Conservation (phyloP, 1,284 basidiomycete species). For the Kwoniella shivajii region DNA sequence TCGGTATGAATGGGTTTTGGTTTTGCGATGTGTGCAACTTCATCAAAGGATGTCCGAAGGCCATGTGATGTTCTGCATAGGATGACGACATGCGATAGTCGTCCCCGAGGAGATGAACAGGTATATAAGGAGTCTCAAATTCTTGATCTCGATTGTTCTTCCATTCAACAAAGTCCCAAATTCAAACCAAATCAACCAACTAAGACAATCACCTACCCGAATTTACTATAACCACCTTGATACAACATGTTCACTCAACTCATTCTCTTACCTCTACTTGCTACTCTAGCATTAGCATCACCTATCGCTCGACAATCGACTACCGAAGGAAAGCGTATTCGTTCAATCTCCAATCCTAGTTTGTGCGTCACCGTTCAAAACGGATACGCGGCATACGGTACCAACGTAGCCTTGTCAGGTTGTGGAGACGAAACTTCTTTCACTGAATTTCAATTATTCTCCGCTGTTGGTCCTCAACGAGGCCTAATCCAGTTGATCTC, state of each 20-base stretch:
- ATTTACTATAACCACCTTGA: neutral
- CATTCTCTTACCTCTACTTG: neutral
- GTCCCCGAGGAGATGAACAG: neutral
- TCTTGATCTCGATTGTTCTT: neutral
- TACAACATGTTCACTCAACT: neutral
- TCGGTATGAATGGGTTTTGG: no score
- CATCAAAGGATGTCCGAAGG: no score
- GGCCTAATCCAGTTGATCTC: constrained; percentile 2
- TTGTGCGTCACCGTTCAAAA: constrained; percentile 3
- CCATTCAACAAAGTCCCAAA: neutral
- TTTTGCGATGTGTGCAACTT: no score
- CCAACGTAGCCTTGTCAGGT: neutral
- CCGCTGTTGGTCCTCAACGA: constrained; percentile 1
- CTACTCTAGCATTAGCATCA: neutral
- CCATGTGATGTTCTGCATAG: neutral
- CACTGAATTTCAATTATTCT: constrained; percentile 1
- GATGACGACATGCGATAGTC: constrained; percentile 1
- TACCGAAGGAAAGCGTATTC: constrained; percentile 1
- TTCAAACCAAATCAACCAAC: neutral
- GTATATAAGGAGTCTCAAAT: neutral
- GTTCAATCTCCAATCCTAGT: neutral
- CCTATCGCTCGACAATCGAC: neutral
- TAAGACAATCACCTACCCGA: neutral
- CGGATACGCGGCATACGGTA: constrained; percentile 9
- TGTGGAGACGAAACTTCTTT: neutral